A percentile compares a stretch with the other conserved stretches of the same genome.
Conservation (phyloP, 2,329 filamentous ascomycete species). For the Neofusicoccum cordaticola region DNA sequence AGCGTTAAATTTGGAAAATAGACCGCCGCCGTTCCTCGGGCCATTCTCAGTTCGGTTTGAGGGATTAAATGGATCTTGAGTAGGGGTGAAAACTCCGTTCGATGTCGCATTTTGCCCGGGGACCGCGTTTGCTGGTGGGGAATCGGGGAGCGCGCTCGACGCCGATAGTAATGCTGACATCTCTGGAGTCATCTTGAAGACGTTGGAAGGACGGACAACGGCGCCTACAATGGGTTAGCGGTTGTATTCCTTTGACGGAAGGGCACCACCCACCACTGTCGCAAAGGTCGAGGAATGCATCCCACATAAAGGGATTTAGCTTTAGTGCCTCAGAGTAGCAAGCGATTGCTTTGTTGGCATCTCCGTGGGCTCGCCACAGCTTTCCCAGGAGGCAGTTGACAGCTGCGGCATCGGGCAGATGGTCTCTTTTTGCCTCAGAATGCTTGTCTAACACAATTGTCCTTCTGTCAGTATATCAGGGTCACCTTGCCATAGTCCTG, state of each 20-base stretch:
- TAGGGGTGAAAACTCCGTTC: slow-evolving; percentile 27
- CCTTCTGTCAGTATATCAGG: neutral
- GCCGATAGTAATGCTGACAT: slow-evolving; percentile 52
- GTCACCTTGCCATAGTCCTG: neutral
- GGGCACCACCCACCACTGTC: slow-evolving; percentile 59
- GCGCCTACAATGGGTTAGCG: slow-evolving; percentile 57
- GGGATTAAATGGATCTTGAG: slow-evolving; percentile 46
- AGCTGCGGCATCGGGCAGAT: slow-evolving; percentile 77
- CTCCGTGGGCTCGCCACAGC: slow-evolving; percentile 74
- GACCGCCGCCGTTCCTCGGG: slow-evolving; percentile 34
- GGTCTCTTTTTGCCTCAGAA: slow-evolving; percentile 69
- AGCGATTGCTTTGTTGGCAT: slow-evolving; percentile 78
- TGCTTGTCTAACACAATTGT: slow-evolving; percentile 57
- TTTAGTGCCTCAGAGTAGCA: slow-evolving; percentile 88
- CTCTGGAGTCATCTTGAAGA: slow-evolving; percentile 74
- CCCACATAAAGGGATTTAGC: slow-evolving; percentile 95
- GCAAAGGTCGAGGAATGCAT: slow-evolving; percentile 85
- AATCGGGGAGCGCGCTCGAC: slow-evolving; percentile 26
- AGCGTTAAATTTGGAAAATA: slow-evolving; percentile 43
- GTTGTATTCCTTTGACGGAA: neutral
- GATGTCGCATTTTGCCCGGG: neutral
- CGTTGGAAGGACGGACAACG: slow-evolving; percentile 75
- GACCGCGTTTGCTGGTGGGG: slow-evolving; percentile 1
- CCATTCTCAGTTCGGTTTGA: slow-evolving; percentile 29
- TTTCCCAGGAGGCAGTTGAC: slow-evolving; percentile 84